Evolutionary conservation across 1,284 basidiomycete species (phyloP).

Genomic region (Cerioporus squamosus): DNA sequence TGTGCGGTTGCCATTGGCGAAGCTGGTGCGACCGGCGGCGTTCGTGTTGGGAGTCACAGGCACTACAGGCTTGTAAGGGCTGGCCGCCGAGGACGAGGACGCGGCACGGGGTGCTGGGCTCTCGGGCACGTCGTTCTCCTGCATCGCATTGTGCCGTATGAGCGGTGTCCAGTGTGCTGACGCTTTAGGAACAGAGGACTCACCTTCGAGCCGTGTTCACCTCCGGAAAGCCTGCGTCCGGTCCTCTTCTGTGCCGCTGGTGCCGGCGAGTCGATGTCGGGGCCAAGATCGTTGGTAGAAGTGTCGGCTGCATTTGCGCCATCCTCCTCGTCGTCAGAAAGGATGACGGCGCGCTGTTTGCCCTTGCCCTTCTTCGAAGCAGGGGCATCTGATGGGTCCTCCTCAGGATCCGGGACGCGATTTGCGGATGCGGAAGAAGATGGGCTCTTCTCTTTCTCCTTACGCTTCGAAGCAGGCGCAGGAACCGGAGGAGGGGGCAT

Average conservation of each 20-base stretch:
- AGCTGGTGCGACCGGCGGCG: conserved; percentile 7
- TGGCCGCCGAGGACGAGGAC: conserved; percentile 1
- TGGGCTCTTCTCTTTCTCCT: background rate
- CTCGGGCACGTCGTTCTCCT: conserved; percentile 17
- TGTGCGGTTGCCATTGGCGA: conserved; percentile 21
- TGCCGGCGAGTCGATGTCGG: conserved; percentile 4
- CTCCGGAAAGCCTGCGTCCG: conserved; percentile 15
- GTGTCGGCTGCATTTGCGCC: conserved; percentile 17
- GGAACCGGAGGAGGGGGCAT: conserved; percentile 16
- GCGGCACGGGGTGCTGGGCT: background rate
- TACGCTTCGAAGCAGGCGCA: background rate
- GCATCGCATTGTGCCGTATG: background rate
- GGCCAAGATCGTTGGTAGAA: conserved; percentile 10
- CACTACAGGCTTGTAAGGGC: conserved; percentile 5
- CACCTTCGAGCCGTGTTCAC: conserved; percentile 19
- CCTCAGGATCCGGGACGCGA: background rate
- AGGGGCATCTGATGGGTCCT: background rate
- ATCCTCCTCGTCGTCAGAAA: conserved; percentile 32
- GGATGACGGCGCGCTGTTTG: conserved; percentile 29
- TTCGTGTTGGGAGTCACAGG: conserved; percentile 8
- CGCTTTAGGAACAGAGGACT: background rate
- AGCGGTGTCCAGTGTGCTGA: background rate
- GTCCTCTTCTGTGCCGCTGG: conserved; percentile 18
- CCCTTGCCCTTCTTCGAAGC: conserved; percentile 20
- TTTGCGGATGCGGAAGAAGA: background rate